Conservation (phyloP, 2,329 filamentous ascomycete genomes). For the Monosporascus sp. region DNA sequence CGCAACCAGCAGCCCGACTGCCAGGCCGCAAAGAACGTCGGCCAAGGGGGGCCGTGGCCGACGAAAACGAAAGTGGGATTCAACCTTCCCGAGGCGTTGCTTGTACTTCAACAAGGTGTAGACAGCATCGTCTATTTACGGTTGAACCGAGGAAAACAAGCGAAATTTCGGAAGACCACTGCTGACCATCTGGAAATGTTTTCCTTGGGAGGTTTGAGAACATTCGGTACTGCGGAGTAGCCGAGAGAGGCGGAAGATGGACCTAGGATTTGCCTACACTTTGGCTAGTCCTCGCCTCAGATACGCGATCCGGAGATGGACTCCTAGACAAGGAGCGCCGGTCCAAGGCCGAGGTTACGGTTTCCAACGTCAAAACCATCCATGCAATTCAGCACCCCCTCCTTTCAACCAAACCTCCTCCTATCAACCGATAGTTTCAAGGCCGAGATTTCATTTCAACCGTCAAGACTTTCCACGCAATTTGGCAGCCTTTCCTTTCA, state of each 20-base stretch:
- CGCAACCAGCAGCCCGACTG: no score
- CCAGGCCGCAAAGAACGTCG: no score
- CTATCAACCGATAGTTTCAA: no score
- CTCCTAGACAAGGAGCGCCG: conserved; percentile 6
- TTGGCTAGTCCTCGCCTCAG: conserved; percentile 1
- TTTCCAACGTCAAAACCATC: conserved; percentile 42
- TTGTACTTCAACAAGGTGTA: conserved; percentile 79
- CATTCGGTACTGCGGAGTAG: conserved; percentile 82
- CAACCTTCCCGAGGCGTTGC: no score
- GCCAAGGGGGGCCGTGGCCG: no score
- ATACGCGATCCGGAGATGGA: conserved; percentile 4
- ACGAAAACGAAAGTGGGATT: no score
- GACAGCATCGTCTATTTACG: conserved; percentile 97
- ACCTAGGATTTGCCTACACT: conserved; percentile 33
- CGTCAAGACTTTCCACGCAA: no score
- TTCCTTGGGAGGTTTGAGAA: conserved; percentile 88
- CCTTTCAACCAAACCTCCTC: no score
- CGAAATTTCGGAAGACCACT: conserved; percentile 74
- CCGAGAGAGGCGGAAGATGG: conserved; percentile 21
- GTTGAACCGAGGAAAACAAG: conserved; percentile 77
- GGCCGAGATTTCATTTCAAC: no score
- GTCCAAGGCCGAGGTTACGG: conserved; percentile 37
- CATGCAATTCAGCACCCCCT: conserved; percentile 29
- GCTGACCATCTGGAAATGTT: conserved; percentile 97
- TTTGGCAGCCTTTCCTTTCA: no score